Percentiles rank a stretch among this genome's conserved stretches.
phyloP scores from a whole-genome alignment of 2,329 filamentous ascomycete genomes.

The Fusarium anguioides region DNA sequence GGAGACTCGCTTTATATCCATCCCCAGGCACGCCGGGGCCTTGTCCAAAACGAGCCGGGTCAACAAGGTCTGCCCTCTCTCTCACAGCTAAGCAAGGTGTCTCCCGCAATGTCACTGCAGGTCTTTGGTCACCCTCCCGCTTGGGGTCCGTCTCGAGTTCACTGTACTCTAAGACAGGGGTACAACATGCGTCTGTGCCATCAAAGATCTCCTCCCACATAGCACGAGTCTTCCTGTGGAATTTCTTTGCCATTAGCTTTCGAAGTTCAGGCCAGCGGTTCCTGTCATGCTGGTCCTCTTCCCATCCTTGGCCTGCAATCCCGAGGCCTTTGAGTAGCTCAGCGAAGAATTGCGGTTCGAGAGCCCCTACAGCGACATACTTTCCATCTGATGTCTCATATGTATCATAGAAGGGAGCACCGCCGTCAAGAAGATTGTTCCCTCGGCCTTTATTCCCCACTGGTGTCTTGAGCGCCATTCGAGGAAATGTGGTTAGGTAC shows the following conservation, averaged over 20 bases:
- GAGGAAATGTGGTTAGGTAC: slow-evolving; percentile 82
- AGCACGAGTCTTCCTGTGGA: slow-evolving; percentile 74
- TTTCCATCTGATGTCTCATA: slow-evolving; percentile 84
- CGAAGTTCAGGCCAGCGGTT: slow-evolving; percentile 75
- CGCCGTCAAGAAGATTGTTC: slow-evolving; percentile 83
- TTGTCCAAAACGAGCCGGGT: slow-evolving; percentile 65
- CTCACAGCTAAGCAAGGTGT: slow-evolving; percentile 76
- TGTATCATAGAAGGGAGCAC: slow-evolving; percentile 88
- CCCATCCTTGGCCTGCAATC: slow-evolving; percentile 63
- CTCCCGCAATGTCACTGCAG: slow-evolving; percentile 72
- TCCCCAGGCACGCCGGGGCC: slow-evolving; percentile 72
- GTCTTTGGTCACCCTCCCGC: slow-evolving; percentile 76
- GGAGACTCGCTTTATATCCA: slow-evolving; percentile 70
- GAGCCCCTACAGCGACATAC: slow-evolving; percentile 88
- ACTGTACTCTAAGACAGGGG: slow-evolving; percentile 81
- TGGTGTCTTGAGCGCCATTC: slow-evolving; percentile 72
- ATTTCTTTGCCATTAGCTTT: slow-evolving; percentile 68
- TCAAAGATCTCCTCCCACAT: slow-evolving; percentile 92
- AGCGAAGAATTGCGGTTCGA: slow-evolving; percentile 88
- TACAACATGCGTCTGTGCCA: slow-evolving; percentile 90
- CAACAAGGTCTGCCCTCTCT: slow-evolving; percentile 50
- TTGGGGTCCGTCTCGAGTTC: slow-evolving; percentile 70
- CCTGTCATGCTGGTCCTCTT: slow-evolving; percentile 67
- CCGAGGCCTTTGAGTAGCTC: slow-evolving; percentile 74
- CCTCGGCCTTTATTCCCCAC: slow-evolving; percentile 75